These are phyloP conservation scores for Helianthus annuus DNA, from an alignment of 129 eudicot species.

Conservation along the genomic window HanXRQr2.0-SUNRISE NC_035447.2:35872933-35873432, in stretches of 20 bases:
- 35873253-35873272: conserved; percentile 99
- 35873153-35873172: conserved; percentile 85
- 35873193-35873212: conserved; percentile 98
- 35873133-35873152: conserved; percentile 90
- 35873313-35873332: too few relatives aligned
- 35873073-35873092: conserved; percentile 94
- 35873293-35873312: background rate
- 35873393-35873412: too few relatives aligned
- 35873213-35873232: conserved; percentile 96
- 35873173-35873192: conserved; percentile 99
- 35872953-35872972: conserved; percentile 99
- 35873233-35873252: conserved; percentile 98
- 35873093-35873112: conserved; percentile 96
- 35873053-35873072: conserved; percentile 97
- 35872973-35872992: conserved; percentile 32
- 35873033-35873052: conserved; percentile 4
- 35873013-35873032: conserved; percentile 7
- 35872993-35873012: conserved; percentile 1
- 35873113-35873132: conserved; percentile 95
- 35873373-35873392: too few relatives aligned
- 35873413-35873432: too few relatives aligned
- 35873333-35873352: too few relatives aligned
- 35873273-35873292: conserved; percentile 82
- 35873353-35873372: too few relatives aligned
- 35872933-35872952: conserved; percentile 93